Percentiles rank a stretch among this genome's conserved stretches.
These are phyloP conservation scores for Daldinia childiae DNA, from an alignment of 495 filamentous ascomycete genomes.

Conservation along the genomic window DNA sequence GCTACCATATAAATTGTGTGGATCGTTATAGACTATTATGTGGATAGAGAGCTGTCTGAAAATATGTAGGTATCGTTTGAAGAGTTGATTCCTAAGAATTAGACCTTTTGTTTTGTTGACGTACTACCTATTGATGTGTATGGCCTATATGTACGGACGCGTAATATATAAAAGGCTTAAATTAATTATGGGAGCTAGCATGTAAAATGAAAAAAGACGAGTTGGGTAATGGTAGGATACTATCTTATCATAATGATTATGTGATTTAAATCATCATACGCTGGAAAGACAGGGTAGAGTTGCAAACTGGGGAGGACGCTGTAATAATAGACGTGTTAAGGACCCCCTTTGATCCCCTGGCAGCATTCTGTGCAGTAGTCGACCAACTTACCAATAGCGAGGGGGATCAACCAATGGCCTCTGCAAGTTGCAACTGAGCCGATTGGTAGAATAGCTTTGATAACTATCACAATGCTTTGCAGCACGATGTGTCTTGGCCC, in stretches of 20 bases:
- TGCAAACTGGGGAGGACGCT: constrained; percentile 27
- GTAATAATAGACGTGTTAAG: constrained; percentile 39
- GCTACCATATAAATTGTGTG: neutral
- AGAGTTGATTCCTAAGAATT: neutral
- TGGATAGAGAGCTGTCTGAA: neutral
- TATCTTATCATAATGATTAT: constrained; percentile 6
- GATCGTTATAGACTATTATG: neutral
- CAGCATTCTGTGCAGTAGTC: constrained; percentile 8
- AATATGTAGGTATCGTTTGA: neutral
- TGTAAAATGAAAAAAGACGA: neutral
- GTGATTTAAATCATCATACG: constrained; percentile 16
- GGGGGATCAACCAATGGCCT: constrained; percentile 16
- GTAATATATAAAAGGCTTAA: neutral
- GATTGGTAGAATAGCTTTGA: constrained; percentile 28
- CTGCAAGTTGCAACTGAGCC: constrained; percentile 34
- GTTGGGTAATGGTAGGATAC: constrained; percentile 8
- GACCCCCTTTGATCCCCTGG: constrained; percentile 27
- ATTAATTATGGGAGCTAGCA: neutral
- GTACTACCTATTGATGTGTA: too few relatives aligned
- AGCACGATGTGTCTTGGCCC: constrained; percentile 13
- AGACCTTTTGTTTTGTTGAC: neutral
- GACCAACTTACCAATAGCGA: constrained; percentile 1
- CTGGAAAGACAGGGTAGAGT: constrained; percentile 16
- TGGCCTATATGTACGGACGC: neutral
- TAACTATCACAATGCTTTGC: constrained; percentile 19